phyloP scores from a whole-genome alignment of 2,329 filamentous ascomycete species.

The Microcyclosporella mali region DNA sequence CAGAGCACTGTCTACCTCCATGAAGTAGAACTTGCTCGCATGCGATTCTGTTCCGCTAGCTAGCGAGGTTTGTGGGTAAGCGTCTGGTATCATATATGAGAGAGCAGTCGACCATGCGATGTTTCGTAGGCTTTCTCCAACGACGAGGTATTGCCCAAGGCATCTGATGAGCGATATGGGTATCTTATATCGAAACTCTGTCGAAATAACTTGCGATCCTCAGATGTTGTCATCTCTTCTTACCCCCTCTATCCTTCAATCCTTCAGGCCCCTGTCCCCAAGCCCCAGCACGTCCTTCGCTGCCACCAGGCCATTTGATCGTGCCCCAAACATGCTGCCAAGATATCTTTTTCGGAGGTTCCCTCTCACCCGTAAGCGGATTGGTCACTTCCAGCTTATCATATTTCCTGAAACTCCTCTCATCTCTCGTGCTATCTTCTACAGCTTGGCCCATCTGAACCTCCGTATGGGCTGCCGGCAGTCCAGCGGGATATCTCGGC shows the following conservation, averaged over 20 bases:
- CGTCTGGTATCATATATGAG: too few relatives aligned
- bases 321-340: constrained; percentile 52
- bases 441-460: constrained; percentile 18
- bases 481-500: constrained; percentile 5
- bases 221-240: constrained; percentile 20
- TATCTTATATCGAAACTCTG: too few relatives aligned
- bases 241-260: constrained; percentile 35
- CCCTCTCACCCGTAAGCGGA: constrained; percentile 39
- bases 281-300: constrained; percentile 45
- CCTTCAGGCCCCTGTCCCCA: constrained; percentile 49
- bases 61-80: too few relatives aligned
- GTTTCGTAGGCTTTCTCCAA: too few relatives aligned
- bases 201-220: too few relatives aligned
- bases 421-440: constrained; percentile 28
- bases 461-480: constrained; percentile 8
- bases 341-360: constrained; percentile 46
- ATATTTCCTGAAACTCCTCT: constrained; percentile 39
- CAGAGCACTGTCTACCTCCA: too few relatives aligned
- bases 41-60: too few relatives aligned
- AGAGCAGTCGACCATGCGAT: too few relatives aligned
- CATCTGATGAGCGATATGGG: too few relatives aligned
- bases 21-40: too few relatives aligned
- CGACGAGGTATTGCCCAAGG: too few relatives aligned
- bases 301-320: constrained; percentile 37
- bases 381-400: constrained; percentile 20